phyloP scores from a whole-genome alignment of 202 grass and related monocot genomes.

The Tripidium arundinaceum region DNA sequence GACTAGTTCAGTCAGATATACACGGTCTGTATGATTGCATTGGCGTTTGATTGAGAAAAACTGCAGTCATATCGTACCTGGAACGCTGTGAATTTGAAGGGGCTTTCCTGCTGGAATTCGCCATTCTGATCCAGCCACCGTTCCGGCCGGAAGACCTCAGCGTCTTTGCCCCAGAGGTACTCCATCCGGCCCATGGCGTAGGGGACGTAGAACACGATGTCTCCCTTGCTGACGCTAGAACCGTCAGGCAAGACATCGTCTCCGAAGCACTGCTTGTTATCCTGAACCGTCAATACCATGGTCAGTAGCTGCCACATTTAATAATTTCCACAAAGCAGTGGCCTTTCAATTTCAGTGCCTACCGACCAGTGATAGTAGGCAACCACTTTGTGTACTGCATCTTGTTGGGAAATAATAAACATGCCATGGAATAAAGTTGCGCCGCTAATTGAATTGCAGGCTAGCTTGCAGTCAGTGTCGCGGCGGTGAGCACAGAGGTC shows the following conservation, averaged over 20 bases:
- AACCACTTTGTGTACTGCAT: background rate
- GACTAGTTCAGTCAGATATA: background rate
- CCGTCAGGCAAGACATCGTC: constrained; percentile 61
- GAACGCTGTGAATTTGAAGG: constrained; percentile 78
- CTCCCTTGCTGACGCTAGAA: constrained; percentile 49
- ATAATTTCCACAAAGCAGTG: too few species aligned
- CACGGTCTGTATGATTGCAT: too few species aligned
- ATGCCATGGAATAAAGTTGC: background rate
- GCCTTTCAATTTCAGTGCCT: too few species aligned
- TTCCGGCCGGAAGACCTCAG: constrained; percentile 48
- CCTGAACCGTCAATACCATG: constrained; percentile 23
- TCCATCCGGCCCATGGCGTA: constrained; percentile 79
- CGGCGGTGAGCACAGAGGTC: background rate
- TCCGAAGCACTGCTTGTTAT: constrained; percentile 63
- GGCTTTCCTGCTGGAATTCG: constrained; percentile 46
- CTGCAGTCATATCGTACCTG: constrained; percentile 28
- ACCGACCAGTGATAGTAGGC: background rate
- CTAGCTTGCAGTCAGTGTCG: constrained; percentile 1
- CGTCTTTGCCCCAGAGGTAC: constrained; percentile 63
- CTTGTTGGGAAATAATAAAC: background rate
- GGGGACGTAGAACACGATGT: constrained; percentile 53
- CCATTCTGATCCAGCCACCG: constrained; percentile 57
- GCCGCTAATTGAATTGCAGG: background rate
- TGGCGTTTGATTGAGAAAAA: background rate
- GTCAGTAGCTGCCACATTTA: background rate